These are phyloP conservation scores for Petunia secreta DNA, from an alignment of 257 asterid genomes.

Conservation along the genomic window DNA sequence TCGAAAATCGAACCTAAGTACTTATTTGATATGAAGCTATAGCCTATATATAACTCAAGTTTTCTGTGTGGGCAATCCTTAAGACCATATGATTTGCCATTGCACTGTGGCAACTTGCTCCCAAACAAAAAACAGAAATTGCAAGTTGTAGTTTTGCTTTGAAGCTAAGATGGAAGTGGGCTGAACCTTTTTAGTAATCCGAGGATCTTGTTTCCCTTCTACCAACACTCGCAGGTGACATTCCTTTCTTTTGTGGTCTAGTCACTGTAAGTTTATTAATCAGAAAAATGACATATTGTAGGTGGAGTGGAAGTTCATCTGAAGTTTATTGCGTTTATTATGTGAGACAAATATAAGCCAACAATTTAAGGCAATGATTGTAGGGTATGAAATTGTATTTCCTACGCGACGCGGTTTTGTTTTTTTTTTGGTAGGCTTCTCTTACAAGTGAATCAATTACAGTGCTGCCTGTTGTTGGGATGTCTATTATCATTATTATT, in stretches of 20 bases:
- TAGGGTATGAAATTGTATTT: not conserved
- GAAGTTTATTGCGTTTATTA: constrained; percentile 10
- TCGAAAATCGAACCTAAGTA: too few relatives aligned
- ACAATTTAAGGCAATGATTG: not conserved
- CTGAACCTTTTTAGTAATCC: not conserved
- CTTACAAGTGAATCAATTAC: constrained; percentile 22
- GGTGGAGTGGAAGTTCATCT: constrained; percentile 15
- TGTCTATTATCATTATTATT: not conserved
- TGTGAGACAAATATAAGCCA: constrained; percentile 8
- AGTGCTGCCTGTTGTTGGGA: not conserved
- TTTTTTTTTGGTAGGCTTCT: constrained; percentile 19
- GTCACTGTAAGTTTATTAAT: not conserved
- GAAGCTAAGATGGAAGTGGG: constrained; percentile 31
- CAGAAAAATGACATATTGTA: constrained; percentile 2
- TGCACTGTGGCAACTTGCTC: constrained; percentile 10
- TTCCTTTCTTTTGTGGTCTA: constrained; percentile 5
- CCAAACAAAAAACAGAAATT: not conserved
- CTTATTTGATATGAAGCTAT: too few relatives aligned
- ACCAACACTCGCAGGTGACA: constrained; percentile 12
- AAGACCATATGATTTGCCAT: constrained; percentile 4
- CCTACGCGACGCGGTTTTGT: not conserved
- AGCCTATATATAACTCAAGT: not conserved
- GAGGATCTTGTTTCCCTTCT: constrained; percentile 5
- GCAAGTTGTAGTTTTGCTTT: constrained; percentile 27
- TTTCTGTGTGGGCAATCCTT: not conserved